Percentiles rank a stretch among this genome's conserved stretches.
These are phyloP conservation scores for Alternaria conjuncta DNA, from an alignment of 2,329 filamentous ascomycete genomes.

Conservation along the genomic window DNA sequence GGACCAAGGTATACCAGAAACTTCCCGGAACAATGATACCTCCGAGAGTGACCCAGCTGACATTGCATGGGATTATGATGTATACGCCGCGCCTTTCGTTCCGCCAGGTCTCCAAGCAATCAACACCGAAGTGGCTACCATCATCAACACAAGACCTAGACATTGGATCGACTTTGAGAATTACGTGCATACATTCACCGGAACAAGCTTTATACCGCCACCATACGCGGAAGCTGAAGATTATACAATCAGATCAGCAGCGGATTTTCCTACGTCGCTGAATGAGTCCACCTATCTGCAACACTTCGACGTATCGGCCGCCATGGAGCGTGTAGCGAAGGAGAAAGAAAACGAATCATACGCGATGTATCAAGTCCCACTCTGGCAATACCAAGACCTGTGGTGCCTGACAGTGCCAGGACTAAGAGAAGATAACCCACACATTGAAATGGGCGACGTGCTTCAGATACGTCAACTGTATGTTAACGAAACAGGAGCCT, in stretches of 20 bases:
- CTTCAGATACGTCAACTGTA: constrained; percentile 41
- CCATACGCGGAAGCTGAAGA: background rate
- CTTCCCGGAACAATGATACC: background rate
- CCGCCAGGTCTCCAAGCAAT: constrained; percentile 19
- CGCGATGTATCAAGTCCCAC: constrained; percentile 25
- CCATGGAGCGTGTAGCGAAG: constrained; percentile 26
- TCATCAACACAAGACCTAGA: constrained; percentile 12
- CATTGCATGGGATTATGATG: constrained; percentile 18
- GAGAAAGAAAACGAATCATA: constrained; percentile 23
- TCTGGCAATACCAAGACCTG: constrained; percentile 10
- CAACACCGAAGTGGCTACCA: constrained; percentile 16
- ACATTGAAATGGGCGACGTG: constrained; percentile 40
- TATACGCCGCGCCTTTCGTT: constrained; percentile 32
- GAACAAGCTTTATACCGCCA: constrained; percentile 23
- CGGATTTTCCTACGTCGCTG: background rate
- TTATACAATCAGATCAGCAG: background rate
- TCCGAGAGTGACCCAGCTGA: background rate
- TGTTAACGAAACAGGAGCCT: constrained; percentile 21
- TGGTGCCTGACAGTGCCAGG: constrained; percentile 36
- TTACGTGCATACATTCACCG: constrained; percentile 26
- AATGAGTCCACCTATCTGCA: constrained; percentile 21
- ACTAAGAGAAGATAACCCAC: constrained; percentile 39
- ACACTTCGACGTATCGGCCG: constrained; percentile 18
- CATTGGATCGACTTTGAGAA: constrained; percentile 21
- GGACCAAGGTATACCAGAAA: background rate